phyloP scores from a whole-genome alignment of 2,329 filamentous ascomycete species.

The Stagonosporopsis rhizophila region DNA sequence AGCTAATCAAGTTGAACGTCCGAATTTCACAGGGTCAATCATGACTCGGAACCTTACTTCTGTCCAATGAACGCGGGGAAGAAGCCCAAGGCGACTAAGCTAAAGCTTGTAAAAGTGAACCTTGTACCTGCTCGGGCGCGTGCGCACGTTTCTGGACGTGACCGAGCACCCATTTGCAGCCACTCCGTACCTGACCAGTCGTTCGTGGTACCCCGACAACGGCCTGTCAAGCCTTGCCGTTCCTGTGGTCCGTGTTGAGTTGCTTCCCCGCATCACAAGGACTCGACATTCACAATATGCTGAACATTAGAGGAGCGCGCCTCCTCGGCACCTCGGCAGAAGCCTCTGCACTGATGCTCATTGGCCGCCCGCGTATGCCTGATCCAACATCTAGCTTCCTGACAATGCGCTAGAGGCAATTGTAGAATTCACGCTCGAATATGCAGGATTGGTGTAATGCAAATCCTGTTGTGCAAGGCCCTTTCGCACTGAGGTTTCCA shows the following conservation, averaged over 20 bases:
- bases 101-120: slow-evolving; percentile 31
- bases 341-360: not conserved
- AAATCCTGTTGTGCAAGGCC: not conserved
- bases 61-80: slow-evolving; percentile 23
- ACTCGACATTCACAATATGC: slow-evolving; percentile 8
- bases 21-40: slow-evolving; percentile 18
- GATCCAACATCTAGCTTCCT: not conserved
- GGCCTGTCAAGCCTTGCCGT: slow-evolving; percentile 5
- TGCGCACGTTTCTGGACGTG: slow-evolving; percentile 21
- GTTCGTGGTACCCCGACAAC: slow-evolving; percentile 12
- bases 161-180: slow-evolving; percentile 21
- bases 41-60: slow-evolving; percentile 11
- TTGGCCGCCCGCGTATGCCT: not conserved
- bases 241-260: slow-evolving; percentile 2
- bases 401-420: not conserved
- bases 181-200: slow-evolving; percentile 13
- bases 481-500: slow-evolving; percentile 6
- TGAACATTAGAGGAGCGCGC: not conserved
- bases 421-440: not conserved
- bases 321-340: slow-evolving; percentile 20
- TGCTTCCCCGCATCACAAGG: slow-evolving; percentile 16
- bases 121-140: slow-evolving; percentile 26
- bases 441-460: not conserved
- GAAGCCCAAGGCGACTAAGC: slow-evolving; percentile 25
- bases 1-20: slow-evolving; percentile 11